Base-by-base conservation (phyloP, 1,284 basidiomycete genomes). In the Pisolithus thermaeus region DNA sequence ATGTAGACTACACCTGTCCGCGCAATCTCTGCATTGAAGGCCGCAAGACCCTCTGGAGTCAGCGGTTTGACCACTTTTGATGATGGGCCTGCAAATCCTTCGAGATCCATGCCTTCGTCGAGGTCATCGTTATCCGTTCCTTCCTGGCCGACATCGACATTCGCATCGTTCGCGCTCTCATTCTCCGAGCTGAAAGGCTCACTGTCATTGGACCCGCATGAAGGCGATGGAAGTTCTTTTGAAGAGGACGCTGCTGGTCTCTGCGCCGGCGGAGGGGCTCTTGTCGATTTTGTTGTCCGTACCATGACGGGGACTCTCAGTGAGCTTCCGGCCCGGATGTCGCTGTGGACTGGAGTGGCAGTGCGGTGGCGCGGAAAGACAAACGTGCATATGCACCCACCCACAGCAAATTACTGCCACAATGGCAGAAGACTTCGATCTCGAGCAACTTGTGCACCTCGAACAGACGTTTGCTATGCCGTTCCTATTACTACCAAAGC, bases 1-100 rank as follows among this genome's bases (percentile, higher is more conserved):
- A 99, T 92, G 70, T 98, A 99, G 45, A 99, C 73, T 53, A 99
- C 85, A 0, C 92, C 96, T 37, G 90, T 79, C 28, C 76, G 76
- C 39, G 84, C 80, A 60, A 86, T 84, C 3, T 79, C 80, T 40
- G 78, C 78, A 59, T 84, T 80, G 69, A 84, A 91, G 12, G 77
- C 81, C 41, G 81, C 83, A 37, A 91, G 74, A 6, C 83, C 85
- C 62, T 88, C 84, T 3, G 76, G 74, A 1, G 83, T 86, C 42
- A 91, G 70, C 1, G 86, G 86, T 60, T 88, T 83, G 40, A 89
- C 76, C 3, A 77, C 71, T 63, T 80, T 79, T 47, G 56, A 46
- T 14, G 68, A 63, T 3, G 78, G 78, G 1, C 76, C 82, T 40
- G 78, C 70, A 56, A 83, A 83, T 4, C 83, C 82, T 55, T 77